Base-by-base conservation (phyloP, 805 yeast genomes). In the Lipomyces yamadae region DNA sequence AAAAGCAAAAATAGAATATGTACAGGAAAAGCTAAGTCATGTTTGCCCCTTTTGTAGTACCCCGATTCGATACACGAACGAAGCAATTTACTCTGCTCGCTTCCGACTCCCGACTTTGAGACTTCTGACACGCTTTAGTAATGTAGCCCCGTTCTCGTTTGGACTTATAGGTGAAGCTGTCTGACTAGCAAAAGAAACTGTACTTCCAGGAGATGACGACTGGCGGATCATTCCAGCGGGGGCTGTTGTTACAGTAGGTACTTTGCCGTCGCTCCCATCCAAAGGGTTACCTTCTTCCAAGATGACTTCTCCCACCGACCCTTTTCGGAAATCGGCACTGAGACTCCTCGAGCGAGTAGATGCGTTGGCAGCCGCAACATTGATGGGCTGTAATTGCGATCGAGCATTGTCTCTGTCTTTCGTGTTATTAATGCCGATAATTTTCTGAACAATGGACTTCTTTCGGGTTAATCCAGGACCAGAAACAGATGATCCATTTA, bases 91-190 rank as follows among this genome's bases (percentile, higher is more conserved):
- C 15, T 52, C 55, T 3, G 34, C 34, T 32, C 55, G 55, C 34
- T 52, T 52, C 55, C 55, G 55, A 4, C 34, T 78, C 7, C 90
- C 86, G 54, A 91, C 97, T 78, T 91, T 91, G 80, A 93, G 84
- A 81, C 96, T 91, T 79, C 90, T 91, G 56, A 93, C 97, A 76
- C 98, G 88, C 75, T 89, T 87, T 74, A 93, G 80, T 69, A 93
- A 82, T 35, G 59, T 69, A 3, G 91, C 88, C 63, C 83, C 85
- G 4, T 86, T 85, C 18, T 73, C 74, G 34, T 70, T 72, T 30
- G 61, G 52, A 37, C 68, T 61, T 34, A 65, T 58, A 18, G 68
- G 58, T n/a, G 71, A 66, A 52, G 35, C 50, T 6, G 68, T 33
- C 3, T 52, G 55, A 15, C 18, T 15, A 42, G 24, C n/a, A 18